Conservation (phyloP, 2,329 filamentous ascomycete genomes). For the Teratosphaeria gauchensis region DNA sequence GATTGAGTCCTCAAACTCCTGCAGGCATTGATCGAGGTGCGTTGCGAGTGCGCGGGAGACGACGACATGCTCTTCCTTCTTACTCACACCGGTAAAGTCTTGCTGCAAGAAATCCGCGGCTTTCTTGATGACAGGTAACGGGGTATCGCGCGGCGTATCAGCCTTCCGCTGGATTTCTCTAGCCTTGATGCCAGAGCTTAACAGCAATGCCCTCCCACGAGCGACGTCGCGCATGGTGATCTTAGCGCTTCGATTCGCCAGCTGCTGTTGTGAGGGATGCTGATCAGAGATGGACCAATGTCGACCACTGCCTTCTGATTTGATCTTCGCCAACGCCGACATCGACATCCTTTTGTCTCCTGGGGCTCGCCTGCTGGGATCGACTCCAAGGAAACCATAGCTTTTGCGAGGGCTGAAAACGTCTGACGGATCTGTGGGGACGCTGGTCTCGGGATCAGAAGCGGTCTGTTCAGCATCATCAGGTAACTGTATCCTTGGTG, state of each 20-base stretch:
- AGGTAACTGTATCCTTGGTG: conserved; percentile 42
- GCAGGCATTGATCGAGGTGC: conserved; percentile 33
- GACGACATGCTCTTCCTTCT: conserved; percentile 44
- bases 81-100: conserved; percentile 37
- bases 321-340: background rate
- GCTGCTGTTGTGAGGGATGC: conserved; percentile 24
- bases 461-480: conserved; percentile 25
- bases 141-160: conserved; percentile 32
- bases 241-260: conserved; percentile 15
- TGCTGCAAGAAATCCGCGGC: conserved; percentile 29
- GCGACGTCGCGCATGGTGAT: conserved; percentile 66
- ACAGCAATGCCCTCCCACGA: conserved; percentile 63
- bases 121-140: conserved; percentile 27
- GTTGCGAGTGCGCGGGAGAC: conserved; percentile 44
- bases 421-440: conserved; percentile 12
- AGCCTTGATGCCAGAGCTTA: conserved; percentile 84
- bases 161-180: conserved; percentile 65
- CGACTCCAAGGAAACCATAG: conserved; percentile 13
- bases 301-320: conserved; percentile 18
- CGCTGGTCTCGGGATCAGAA: background rate
- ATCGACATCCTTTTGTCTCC: background rate
- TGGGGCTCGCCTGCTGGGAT: background rate
- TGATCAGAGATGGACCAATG: conserved; percentile 52
- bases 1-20: conserved; percentile 37
- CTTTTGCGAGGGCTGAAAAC: conserved; percentile 13